phyloP scores from a whole-genome alignment of 176 grass and related monocot species.

The Avena sativa region DNA sequence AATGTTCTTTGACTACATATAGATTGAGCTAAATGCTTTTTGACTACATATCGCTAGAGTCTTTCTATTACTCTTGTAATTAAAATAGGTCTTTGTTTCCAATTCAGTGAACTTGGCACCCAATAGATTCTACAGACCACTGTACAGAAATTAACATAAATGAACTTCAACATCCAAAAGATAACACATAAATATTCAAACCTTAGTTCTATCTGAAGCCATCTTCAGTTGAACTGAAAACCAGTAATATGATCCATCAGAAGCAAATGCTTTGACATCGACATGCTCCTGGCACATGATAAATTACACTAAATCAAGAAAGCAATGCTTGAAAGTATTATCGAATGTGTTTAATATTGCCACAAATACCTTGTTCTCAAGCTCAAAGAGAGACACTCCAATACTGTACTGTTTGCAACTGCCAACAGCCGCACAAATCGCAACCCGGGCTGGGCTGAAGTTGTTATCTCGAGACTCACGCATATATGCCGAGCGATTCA shows the following conservation, averaged over 20 bases:
- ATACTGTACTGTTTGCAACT: conserved; percentile 72
- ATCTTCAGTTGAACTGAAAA: conserved; percentile 92
- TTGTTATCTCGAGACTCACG: conserved; percentile 63
- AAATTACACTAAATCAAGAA: conserved; percentile 25
- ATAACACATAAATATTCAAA: conserved; percentile 43
- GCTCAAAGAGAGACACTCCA: conserved; percentile 91
- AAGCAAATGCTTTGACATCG: conserved; percentile 85
- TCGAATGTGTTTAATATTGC: not conserved
- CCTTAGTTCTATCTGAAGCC: conserved; percentile 98
- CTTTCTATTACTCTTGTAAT: conserved; percentile 39
- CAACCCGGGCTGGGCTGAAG: conserved; percentile 68
- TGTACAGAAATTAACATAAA: conserved; percentile 19
- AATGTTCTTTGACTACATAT: too few species aligned
- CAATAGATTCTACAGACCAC: not conserved
- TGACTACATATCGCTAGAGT: conserved; percentile 46
- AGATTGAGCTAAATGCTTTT: not conserved
- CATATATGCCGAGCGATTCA: conserved; percentile 58
- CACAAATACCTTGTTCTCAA: conserved; percentile 85
- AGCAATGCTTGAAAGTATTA: conserved; percentile 21
- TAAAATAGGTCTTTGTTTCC: not conserved
- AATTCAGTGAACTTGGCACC: not conserved
- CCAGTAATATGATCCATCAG: conserved; percentile 94
- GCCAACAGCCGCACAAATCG: conserved; percentile 75
- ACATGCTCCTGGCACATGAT: conserved; percentile 76
- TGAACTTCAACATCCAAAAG: conserved; percentile 6